A percentile compares a stretch with the other conserved stretches of the same genome.
phyloP scores from a whole-genome alignment of 1,139 yeast genomes.

The Protomyces arabidopsidicola region DNA sequence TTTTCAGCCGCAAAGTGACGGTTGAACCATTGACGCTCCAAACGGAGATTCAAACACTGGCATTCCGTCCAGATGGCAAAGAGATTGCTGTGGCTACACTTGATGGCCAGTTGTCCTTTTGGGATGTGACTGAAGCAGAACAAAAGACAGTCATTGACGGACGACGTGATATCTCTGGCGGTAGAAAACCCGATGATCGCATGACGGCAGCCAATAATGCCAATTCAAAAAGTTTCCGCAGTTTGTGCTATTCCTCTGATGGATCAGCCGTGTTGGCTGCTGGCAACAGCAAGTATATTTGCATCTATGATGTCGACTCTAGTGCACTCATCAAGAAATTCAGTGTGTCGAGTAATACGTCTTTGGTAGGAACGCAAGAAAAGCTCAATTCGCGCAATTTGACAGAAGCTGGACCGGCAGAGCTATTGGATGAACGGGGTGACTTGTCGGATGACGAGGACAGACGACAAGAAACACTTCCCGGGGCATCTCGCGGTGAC shows the following conservation, averaged over 20 bases:
- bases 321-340: slow-evolving; percentile 80
- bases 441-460: slow-evolving; percentile 84
- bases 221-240: slow-evolving; percentile 76
- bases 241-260: slow-evolving; percentile 81
- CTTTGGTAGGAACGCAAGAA: slow-evolving; percentile 80
- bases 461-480: slow-evolving; percentile 66
- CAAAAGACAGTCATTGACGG: slow-evolving; percentile 85
- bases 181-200: slow-evolving; percentile 76
- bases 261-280: slow-evolving; percentile 86
- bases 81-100: slow-evolving; percentile 82
- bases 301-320: slow-evolving; percentile 82
- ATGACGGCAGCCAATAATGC: slow-evolving; percentile 76
- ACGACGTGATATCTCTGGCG: slow-evolving; percentile 77
- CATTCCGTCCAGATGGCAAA: slow-evolving; percentile 88
- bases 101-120: slow-evolving; percentile 80
- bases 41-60: slow-evolving; percentile 78
- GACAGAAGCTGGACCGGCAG: slow-evolving; percentile 86
- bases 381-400: slow-evolving; percentile 71
- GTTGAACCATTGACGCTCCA: slow-evolving; percentile 86
- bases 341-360: slow-evolving; percentile 82
- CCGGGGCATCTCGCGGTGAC: slow-evolving; percentile 88
- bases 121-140: slow-evolving; percentile 75
- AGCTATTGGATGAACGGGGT: slow-evolving; percentile 75
- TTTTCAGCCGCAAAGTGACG: slow-evolving; percentile 69
- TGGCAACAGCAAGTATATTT: slow-evolving; percentile 85